Base-by-base conservation (phyloP, 2,329 filamentous ascomycete species). In the Emydomyces testavorans region DNA sequence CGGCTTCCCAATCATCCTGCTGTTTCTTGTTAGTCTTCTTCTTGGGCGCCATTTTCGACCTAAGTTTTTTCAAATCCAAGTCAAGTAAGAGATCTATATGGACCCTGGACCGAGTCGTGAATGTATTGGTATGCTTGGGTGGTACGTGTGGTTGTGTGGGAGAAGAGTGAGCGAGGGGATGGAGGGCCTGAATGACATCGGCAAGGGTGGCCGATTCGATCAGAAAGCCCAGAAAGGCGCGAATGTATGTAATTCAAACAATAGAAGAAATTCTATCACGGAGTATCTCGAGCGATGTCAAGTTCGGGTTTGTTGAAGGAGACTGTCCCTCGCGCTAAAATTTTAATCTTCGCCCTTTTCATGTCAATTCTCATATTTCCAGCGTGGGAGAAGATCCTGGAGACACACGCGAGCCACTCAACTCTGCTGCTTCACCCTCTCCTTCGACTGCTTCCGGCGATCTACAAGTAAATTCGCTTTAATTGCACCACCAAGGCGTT, bases 1-100 rank as follows among this genome's bases (percentile, higher is more conserved):
- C 88, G 48, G 85, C 81, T 68, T 96, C 92, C 90, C 90, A 95
- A 74, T 95, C 87, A 62, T 94, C 86, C 63, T 85, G 79, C 63
- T 74, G 79, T 65, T 80, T 82, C 75, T 90, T 93, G 70, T 82
- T 84, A 65, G 82, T 83, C 78, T 94, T 95, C 77, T 92, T 93
- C 74, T 95, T 95, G 53, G 89, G 89, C 62, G 89, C 72, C 90
- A 95, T 96, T 52, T 46, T 52, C n/a, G 29, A 36, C 15, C 24
- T 13, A 21, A 16, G 10, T 34, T 43, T 18, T 16, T 6, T 18
- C 15, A 5, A 18, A 35, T 31, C 10, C 28, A 11, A 11, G 11
- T 16, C 13, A 11, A 29, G 10, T 15, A 23, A 21, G 29, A 7
- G 20, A 13, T 15, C 18, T 43, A 43, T 42, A 28, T 21, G n/a